Evolutionary conservation across 2,329 filamentous ascomycete genomes (phyloP).

Genomic region (Zalaria sp.): DNA sequence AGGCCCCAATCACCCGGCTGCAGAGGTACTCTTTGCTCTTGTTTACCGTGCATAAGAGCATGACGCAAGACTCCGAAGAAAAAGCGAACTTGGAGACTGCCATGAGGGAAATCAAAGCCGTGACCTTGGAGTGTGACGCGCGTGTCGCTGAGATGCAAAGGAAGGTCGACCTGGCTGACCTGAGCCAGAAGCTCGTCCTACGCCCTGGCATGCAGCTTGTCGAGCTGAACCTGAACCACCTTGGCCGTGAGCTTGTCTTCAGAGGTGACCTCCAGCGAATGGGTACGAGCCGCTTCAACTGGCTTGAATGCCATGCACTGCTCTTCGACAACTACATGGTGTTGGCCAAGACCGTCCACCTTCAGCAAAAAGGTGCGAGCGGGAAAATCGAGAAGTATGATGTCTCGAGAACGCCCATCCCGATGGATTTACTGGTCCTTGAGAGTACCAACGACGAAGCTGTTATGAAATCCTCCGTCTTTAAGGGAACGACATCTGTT

Average conservation of each 20-base stretch:
- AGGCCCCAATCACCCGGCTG: conserved; percentile 80
- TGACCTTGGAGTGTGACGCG: conserved; percentile 80
- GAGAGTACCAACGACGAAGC: conserved; percentile 89
- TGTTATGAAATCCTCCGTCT: conserved; percentile 57
- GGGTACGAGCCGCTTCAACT: conserved; percentile 77
- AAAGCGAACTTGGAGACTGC: conserved; percentile 72
- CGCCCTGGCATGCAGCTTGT: conserved; percentile 76
- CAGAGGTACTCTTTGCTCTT: conserved; percentile 82
- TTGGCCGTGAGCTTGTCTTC: conserved; percentile 81
- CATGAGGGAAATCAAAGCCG: conserved; percentile 79
- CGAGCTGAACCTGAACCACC: conserved; percentile 77
- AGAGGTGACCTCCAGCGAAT: conserved; percentile 81
- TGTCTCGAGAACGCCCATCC: conserved; percentile 87
- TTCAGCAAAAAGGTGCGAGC: conserved; percentile 49
- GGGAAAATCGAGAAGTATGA: conserved; percentile 76
- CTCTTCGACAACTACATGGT: conserved; percentile 96
- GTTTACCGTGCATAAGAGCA: conserved; percentile 70
- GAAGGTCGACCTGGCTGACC: conserved; percentile 76
- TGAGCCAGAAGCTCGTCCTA: conserved; percentile 70
- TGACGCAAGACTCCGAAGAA: conserved; percentile 72
- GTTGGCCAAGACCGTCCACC: conserved; percentile 56
- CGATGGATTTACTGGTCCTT: conserved; percentile 86
- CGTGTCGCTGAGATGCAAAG: conserved; percentile 87
- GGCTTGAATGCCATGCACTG: conserved; percentile 86
- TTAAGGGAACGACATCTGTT: conserved; percentile 59